Base-by-base conservation (phyloP, 345 rosid genomes). In the Bruguiera parviflora region DNA sequence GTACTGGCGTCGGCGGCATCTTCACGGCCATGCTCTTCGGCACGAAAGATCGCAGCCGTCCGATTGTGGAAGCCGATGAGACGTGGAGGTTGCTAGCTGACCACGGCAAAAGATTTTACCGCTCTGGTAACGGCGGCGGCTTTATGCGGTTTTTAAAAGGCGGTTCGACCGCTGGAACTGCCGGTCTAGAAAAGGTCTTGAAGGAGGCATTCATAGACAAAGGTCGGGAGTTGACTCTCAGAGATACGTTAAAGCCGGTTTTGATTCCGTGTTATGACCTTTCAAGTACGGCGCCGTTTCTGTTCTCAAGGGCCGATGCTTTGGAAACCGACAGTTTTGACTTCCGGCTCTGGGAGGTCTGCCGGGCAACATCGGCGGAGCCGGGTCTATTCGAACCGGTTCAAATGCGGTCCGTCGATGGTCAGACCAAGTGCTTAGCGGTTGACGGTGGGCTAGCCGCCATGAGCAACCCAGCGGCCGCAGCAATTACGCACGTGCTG, bases 281-380 rank as follows among this genome's bases (percentile, higher is more conserved):
- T 8, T 79, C 83, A 31, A 94, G 92, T 68, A 79, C 90, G 60
- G 97, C 96, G 15, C 97, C 98, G 75, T 92, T 94, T 80, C 53
- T 94, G 55, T 94, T 94, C 82, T 94, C 98, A 6, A 81, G 98
- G 37, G 98, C 98, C n/a, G 98, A 94, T 73, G 98, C 97, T 1
- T 76, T 94, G 4, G 97, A 94, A 78, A 91, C 96, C 1, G 96
- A 91, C 76, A 81, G 95, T 39, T 94, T 74, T 49, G 92, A 94
- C 71, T 94, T 94, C 75, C 83, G 84, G 27, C 87, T 94, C 1
- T 86, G 87, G 89, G 97, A 94, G 82, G 97, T 94, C 24, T 91
- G 98, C 71, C 85, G 90, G 59, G 99, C 93, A 35, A 94, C 99
- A 8, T 84, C 93, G n/a, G 96, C 98, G 4, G 92, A 91, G 49